Percentiles rank a stretch among this genome's conserved stretches.
Conservation (phyloP, 1,284 basidiomycete genomes). For the Anthracocystis panici-leucophaei region DNA sequence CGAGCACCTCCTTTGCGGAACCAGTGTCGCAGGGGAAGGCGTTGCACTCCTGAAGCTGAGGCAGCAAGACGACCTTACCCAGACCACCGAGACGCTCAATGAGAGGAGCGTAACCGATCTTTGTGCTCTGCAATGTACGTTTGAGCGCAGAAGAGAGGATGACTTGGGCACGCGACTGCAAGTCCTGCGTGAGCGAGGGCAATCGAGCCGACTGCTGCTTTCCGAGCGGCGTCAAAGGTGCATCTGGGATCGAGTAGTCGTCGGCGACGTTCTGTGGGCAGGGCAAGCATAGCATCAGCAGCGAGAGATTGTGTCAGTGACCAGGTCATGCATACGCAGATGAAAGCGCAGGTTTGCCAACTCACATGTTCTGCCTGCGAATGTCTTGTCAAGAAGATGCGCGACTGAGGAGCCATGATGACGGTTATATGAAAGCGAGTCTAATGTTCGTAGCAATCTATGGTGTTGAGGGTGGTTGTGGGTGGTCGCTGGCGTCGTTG, state of each 20-base stretch:
- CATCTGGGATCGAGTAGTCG: slow-evolving; percentile 65
- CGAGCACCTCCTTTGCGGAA: slow-evolving; percentile 59
- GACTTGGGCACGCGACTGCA: slow-evolving; percentile 57
- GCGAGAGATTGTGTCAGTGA: not conserved
- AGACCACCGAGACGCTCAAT: slow-evolving; percentile 63
- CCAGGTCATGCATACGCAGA: not conserved
- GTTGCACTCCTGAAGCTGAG: slow-evolving; percentile 68
- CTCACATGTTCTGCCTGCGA: slow-evolving; percentile 64
- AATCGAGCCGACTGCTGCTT: slow-evolving; percentile 62
- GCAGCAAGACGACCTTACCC: slow-evolving; percentile 57
- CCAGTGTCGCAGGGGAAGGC: slow-evolving; percentile 68
- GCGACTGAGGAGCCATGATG: slow-evolving; percentile 50
- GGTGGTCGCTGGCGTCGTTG: not conserved
- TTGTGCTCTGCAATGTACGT: slow-evolving; percentile 66
- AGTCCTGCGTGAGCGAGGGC: slow-evolving; percentile 45
- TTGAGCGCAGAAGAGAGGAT: slow-evolving; percentile 62
- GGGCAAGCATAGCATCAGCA: not conserved
- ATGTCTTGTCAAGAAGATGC: slow-evolving; percentile 61
- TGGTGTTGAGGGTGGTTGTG: not conserved
- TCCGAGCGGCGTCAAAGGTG: slow-evolving; percentile 66
- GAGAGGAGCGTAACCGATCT: slow-evolving; percentile 60
- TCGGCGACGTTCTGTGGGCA: slow-evolving; percentile 52
- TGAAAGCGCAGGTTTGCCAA: not conserved
- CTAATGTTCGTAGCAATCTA: not conserved
- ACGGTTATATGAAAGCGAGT: not conserved